Evolutionary conservation across 2,329 filamentous ascomycete species (phyloP), one percentile per base, ranked within the genome.

Genomic region (Phyllachora maydis): DNA sequence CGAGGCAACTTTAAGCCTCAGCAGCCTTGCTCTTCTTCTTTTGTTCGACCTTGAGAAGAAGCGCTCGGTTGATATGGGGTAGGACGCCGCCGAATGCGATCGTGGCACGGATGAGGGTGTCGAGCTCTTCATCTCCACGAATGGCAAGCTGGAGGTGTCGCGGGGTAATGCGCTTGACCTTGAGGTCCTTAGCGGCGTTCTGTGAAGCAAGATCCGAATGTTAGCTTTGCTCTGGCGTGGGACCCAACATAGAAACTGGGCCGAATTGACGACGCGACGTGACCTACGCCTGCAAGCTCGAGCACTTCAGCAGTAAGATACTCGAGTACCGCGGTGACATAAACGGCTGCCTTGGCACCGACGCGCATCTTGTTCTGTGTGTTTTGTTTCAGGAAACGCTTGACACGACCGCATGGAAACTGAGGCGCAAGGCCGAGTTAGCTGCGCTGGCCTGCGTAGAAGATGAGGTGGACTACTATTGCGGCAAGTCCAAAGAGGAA

Each of bases 341-440:
- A 98, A 41, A 98, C 88, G 36, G 88, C 83, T 34, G 88, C 88
- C 64, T 95, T 95, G 45, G 85, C 88, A 41, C 88, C 88, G 37
- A 98, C 90, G 54, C 88, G 85, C 79, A 93, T 95, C 65, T 95
- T 95, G 59, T 93, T 90, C 50, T 95, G 88, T 23, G 88, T 95
- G 59, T 93, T 93, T 53, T 81, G 82, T 69, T 95, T 93, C 48
- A 98, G 65, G 61, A 95, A 95, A 59, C 88, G 83, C 76, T 98
- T 98, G 55, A 98, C 88, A 74, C 88, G 88, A 56, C 88, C 88
- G 50, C 88, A 98, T 31, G 88, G 88, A 52, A 98, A 98, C 88
- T 98, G 16, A 28, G 11, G 17, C 16, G 16, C 16, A 17, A 17
- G n/a, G n/a, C n/a, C n/a, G n/a, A n/a, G n/a, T n/a, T 23, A 16